phyloP scores from a whole-genome alignment of 2,329 filamentous ascomycete genomes.

The Tolypocladium album region DNA sequence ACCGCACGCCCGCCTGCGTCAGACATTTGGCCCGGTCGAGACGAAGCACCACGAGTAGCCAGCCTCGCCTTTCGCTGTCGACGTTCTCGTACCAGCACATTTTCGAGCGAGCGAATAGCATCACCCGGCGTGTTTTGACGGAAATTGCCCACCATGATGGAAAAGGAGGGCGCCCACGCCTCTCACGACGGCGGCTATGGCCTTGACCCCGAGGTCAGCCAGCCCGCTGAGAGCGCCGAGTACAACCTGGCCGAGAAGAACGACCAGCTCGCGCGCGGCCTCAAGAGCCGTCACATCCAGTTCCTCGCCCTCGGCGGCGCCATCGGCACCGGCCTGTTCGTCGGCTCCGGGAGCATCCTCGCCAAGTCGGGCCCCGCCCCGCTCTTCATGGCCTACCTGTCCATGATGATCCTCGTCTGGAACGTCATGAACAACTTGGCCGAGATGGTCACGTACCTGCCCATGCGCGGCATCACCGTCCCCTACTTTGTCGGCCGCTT shows the following conservation, averaged over 20 bases:
- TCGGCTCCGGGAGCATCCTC: constrained; percentile 48
- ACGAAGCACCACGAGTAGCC: not conserved
- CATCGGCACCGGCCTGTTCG: constrained; percentile 55
- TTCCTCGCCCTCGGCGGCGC: constrained; percentile 47
- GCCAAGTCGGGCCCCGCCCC: constrained; percentile 50
- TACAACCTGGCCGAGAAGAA: constrained; percentile 24
- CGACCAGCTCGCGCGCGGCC: constrained; percentile 41
- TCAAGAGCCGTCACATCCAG: constrained; percentile 51
- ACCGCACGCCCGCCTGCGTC: not conserved
- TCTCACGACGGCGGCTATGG: constrained; percentile 11
- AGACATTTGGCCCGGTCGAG: not conserved
- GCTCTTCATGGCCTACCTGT: constrained; percentile 57
- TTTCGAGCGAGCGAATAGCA: not conserved
- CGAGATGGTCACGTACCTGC: constrained; percentile 45
- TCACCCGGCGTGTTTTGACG: not conserved
- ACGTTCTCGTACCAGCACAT: not conserved
- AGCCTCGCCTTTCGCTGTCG: not conserved
- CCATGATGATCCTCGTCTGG: constrained; percentile 44
- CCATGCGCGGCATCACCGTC: constrained; percentile 44
- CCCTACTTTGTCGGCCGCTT: constrained; percentile 46
- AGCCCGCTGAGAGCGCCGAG: constrained; percentile 14
- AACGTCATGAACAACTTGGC: constrained; percentile 42
- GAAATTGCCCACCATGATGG: constrained; percentile 4
- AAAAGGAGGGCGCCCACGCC: constrained; percentile 8
- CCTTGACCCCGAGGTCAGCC: constrained; percentile 15